Base-by-base conservation (phyloP, 2,329 filamentous ascomycete genomes). In the Incumbomyces delicatus region DNA sequence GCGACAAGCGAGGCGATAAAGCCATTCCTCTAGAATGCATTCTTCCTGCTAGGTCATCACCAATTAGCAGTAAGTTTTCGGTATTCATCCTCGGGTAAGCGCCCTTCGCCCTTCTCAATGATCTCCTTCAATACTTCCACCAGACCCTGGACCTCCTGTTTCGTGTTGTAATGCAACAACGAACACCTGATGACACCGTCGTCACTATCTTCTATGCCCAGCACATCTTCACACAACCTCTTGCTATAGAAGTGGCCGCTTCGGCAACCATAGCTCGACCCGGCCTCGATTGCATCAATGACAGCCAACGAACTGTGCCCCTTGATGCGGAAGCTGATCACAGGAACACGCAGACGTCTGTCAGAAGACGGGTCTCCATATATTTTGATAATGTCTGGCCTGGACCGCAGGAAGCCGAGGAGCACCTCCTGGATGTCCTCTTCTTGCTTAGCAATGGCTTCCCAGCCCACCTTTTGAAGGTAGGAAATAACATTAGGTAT, bases 191-290 rank as follows among this genome's bases (percentile, higher is more conserved):
- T 72, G 7, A 86, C 75, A 0, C 81, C 83, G 53, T 84, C 73
- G 7, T 74, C 68, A 46, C 80, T 69, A 22, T 73, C 67, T 18
- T 44, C 38, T 41, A 84, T 62, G 0, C 71, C 71, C 32, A 86
- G 58, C 0, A 84, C 65, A 1, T 82, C 76, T 48, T 76, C 66
- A 11, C 76, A 68, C 52, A 86, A 59, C 13, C 82, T 66, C 55
- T 82, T 76, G 11, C 76, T 80, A 61, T 87, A 87, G 56, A 87
- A 85, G 37, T 75, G 70, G 0, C 83, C 83, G 73, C 75, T 83
- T 40, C 81, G 67, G 50, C 85, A 77, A 0, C 79, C 81, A 61
- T 77, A 79, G 16, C 73, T 64, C 1, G 74, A 76, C 16, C 69
- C 67, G 35, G 67, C 67, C 63, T 86, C 81, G 1, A 84, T 74